phyloP scores from a whole-genome alignment of 345 rosid genomes.

The Syzygium oleosum region DNA sequence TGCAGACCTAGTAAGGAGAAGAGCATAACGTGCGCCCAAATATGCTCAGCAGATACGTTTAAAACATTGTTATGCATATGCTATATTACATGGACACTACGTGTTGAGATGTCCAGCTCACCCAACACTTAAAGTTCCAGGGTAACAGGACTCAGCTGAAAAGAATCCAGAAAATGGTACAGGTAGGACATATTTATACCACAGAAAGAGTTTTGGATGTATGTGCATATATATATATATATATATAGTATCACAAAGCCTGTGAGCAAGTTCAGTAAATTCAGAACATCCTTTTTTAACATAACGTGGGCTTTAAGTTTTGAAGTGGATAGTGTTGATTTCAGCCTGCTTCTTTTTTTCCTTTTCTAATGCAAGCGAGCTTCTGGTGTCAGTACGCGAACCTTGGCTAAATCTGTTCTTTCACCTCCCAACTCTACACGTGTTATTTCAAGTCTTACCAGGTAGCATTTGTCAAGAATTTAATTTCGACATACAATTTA shows the following conservation, averaged over 20 bases:
- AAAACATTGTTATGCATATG: not conserved
- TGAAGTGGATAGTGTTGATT: not conserved
- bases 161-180: not conserved
- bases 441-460: not conserved
- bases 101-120: not conserved
- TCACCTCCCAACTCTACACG: not conserved
- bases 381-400: not conserved
- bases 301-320: not conserved
- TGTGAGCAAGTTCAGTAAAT: not conserved
- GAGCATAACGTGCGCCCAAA: not conserved
- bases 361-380: not conserved
- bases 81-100: not conserved
- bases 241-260: not conserved
- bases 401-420: not conserved
- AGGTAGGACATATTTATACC: not conserved
- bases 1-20: slow-evolving; percentile 46
- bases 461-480: not conserved
- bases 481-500: not conserved
- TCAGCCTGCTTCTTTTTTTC: not conserved
- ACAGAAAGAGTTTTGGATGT: not conserved
- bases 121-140: not conserved
- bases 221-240: not conserved
- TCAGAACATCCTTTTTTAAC: not conserved
- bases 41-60: not conserved
- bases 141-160: not conserved